These are phyloP conservation scores for Elasticomyces elasticus DNA, from an alignment of 495 filamentous ascomycete species.

Conservation along the genomic window DNA sequence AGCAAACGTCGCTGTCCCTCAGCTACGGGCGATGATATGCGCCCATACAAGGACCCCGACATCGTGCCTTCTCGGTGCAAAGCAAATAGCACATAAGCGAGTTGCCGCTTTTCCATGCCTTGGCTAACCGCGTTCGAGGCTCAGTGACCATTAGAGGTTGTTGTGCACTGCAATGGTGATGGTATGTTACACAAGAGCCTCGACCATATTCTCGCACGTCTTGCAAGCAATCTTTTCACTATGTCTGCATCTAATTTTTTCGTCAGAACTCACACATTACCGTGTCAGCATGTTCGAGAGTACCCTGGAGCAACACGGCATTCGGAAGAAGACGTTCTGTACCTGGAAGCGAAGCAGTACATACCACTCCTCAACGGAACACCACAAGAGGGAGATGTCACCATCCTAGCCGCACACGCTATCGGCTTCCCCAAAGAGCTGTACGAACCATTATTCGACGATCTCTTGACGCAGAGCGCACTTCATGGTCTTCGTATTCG, in stretches of 20 bases:
- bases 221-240: not conserved
- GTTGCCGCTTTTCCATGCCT: too few species aligned
- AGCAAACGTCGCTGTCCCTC: too few species aligned
- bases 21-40: too few species aligned
- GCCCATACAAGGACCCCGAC: too few species aligned
- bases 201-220: not conserved
- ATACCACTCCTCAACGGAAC: slow-evolving; percentile 55
- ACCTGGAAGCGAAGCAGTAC: slow-evolving; percentile 76
- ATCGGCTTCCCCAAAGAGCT: slow-evolving; percentile 93
- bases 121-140: too few species aligned
- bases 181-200: not conserved
- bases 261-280: slow-evolving; percentile 27
- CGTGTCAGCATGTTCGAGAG: slow-evolving; percentile 31
- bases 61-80: too few species aligned
- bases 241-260: slow-evolving; percentile 30
- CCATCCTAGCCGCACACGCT: slow-evolving; percentile 73
- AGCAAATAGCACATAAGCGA: too few species aligned
- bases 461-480: slow-evolving; percentile 48
- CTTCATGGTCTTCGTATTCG: slow-evolving; percentile 57
- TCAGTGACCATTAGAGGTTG: too few species aligned
- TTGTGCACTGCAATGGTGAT: not conserved
- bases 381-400: slow-evolving; percentile 63
- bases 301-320: slow-evolving; percentile 30
- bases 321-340: slow-evolving; percentile 52
- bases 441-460: slow-evolving; percentile 81